Percentiles rank a stretch among this genome's conserved stretches.
Conservation (phyloP, 106 monocot species). For the Dendrobium officinale region DNA sequence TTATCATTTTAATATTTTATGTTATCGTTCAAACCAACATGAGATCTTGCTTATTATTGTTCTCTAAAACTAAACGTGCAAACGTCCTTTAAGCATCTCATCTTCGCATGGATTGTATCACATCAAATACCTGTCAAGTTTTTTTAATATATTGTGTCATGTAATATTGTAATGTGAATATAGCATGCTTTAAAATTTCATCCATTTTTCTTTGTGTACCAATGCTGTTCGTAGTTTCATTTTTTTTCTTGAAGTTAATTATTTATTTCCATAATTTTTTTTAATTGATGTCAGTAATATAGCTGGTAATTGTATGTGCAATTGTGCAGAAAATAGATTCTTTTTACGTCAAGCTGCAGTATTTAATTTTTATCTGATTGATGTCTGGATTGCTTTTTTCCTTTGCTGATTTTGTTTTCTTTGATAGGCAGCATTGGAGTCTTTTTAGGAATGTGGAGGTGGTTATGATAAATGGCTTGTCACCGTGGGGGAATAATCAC, state of each 20-base stretch:
- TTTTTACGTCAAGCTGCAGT: background rate
- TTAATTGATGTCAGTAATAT: background rate
- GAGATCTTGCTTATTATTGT: too few relatives aligned
- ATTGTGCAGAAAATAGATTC: background rate
- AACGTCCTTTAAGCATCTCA: too few relatives aligned
- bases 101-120: too few relatives aligned
- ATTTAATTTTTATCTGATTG: background rate
- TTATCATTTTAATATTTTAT: too few relatives aligned
- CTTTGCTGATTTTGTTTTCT: slow-evolving; percentile 17
- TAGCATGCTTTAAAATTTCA: background rate
- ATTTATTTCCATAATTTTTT: background rate
- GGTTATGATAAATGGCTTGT: slow-evolving; percentile 83
- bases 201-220: background rate
- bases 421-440: slow-evolving; percentile 77
- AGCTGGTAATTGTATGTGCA: background rate
- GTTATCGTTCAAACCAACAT: too few relatives aligned
- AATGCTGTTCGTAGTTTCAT: background rate
- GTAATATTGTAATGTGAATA: background rate
- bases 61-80: too few relatives aligned
- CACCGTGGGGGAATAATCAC: slow-evolving; percentile 75
- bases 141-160: background rate
- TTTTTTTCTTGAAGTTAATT: background rate
- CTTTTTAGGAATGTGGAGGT: slow-evolving; percentile 63
- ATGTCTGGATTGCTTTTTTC: background rate
- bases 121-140: background rate